Base-by-base conservation (phyloP, 73 alveolate species). In the Paramecium primaurelia region DNA sequence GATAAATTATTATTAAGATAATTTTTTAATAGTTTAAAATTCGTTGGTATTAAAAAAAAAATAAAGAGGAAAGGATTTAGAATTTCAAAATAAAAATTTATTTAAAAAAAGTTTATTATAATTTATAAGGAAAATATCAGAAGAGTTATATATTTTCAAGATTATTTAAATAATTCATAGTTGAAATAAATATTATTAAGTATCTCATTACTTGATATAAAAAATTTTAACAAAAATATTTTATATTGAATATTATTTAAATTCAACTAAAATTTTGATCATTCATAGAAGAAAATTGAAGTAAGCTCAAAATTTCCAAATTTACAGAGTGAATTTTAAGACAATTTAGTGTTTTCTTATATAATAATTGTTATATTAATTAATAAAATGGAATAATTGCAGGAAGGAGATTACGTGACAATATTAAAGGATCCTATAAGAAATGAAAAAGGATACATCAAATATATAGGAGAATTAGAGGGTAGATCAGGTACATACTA, bases 311-410 rank as follows among this genome's bases (percentile, higher is more conserved):
- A 22, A 22, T 22, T 22, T 22, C 25, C 25, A 40, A 40, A 40
- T 12, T 7, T 8, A 3, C 0, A 2, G 49, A 2, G 14, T 40
- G 12, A 10, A 40, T 40, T 14, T 40, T 40, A 40, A 8, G 0
- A 0, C 49, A 40, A 40, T 7, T 40, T 4, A 8, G 49, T 7
- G 49, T 10, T 40, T 40, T 40, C 28, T 49, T 49, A 49, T 49
- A 49, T 49, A 49, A 25, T 58, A 5, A 25, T 18, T 30, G n/a
- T 59, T 71, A 75, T 30, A 75, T 38, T 38, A 75, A 75, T 75
- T 75, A 9, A 80, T 80, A 80, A 12, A 80, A 80, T 80, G 91
- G 91, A 80, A 4, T 80, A 80, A 45, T 80, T 80, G 14, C 34
- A 12, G 12, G 91, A 32, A 80, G 91, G 91, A 4, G 91, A 80